phyloP scores from a whole-genome alignment of 2,329 filamentous ascomycete species.

The Polychaeton citri region DNA sequence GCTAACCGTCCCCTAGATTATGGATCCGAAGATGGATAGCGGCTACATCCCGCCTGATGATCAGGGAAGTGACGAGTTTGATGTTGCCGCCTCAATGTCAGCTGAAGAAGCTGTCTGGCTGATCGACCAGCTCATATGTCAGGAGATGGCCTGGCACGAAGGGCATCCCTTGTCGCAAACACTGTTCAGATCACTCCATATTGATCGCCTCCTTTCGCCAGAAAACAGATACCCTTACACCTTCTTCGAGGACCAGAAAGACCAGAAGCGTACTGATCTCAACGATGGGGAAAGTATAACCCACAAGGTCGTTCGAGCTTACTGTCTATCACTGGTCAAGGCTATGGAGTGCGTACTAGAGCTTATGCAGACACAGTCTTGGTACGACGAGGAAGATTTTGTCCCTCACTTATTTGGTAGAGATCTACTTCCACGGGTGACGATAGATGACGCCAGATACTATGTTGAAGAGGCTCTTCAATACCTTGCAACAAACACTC shows the following conservation, averaged over 20 bases:
- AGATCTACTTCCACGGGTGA: slow-evolving; percentile 54
- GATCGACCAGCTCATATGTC: slow-evolving; percentile 81
- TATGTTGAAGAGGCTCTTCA: slow-evolving; percentile 42
- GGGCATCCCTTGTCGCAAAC: slow-evolving; percentile 95
- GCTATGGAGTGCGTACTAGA: slow-evolving; percentile 67
- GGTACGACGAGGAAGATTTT: slow-evolving; percentile 97
- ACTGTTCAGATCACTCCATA: slow-evolving; percentile 80
- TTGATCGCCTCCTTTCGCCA: slow-evolving; percentile 69
- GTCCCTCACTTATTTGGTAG: slow-evolving; percentile 83
- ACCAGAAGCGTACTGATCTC: slow-evolving; percentile 46
- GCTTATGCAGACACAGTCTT: slow-evolving; percentile 69
- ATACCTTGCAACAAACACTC: slow-evolving; percentile 26
- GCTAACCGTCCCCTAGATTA: slow-evolving; percentile 51
- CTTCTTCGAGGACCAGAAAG: slow-evolving; percentile 34
- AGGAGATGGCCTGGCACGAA: slow-evolving; percentile 95
- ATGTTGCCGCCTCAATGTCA: slow-evolving; percentile 9
- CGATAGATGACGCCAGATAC: slow-evolving; percentile 41
- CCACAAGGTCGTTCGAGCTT: slow-evolving; percentile 43
- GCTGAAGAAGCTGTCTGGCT: slow-evolving; percentile 71
- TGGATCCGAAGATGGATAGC: slow-evolving; percentile 98
- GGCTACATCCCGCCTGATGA: slow-evolving; percentile 69
- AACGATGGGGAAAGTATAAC: slow-evolving; percentile 4
- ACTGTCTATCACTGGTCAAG: slow-evolving; percentile 75
- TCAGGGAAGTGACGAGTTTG: slow-evolving; percentile 57
- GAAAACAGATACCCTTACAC: slow-evolving; percentile 23